A percentile compares a stretch with the other conserved stretches of the same genome.
These are phyloP conservation scores for Paecilomyces niveus DNA, from an alignment of 2,329 filamentous ascomycete genomes.

Conservation along the genomic window DNA sequence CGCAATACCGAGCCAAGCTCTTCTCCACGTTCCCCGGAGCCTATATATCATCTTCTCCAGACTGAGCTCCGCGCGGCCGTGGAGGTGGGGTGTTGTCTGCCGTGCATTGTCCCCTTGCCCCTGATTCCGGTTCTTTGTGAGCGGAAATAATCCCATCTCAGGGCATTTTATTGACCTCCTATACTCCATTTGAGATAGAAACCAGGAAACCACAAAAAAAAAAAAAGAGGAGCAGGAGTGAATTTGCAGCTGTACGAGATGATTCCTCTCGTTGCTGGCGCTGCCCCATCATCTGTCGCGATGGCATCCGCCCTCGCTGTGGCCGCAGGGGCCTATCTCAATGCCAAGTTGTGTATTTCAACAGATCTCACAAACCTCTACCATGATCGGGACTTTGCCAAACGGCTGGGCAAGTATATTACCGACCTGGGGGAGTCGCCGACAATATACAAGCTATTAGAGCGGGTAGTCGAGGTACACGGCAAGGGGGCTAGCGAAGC, in stretches of 20 bases:
- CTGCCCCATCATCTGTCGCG: slow-evolving; percentile 16
- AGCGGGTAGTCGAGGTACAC: slow-evolving; percentile 33
- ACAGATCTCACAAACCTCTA: slow-evolving; percentile 31
- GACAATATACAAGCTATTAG: slow-evolving; percentile 38
- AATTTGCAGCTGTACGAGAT: neutral
- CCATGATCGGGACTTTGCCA: slow-evolving; percentile 25
- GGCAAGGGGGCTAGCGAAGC: slow-evolving; percentile 32
- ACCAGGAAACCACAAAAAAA: neutral
- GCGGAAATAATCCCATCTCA: neutral
- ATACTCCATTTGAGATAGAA: neutral
- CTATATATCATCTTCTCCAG: neutral
- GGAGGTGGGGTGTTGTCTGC: neutral
- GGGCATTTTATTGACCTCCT: neutral
- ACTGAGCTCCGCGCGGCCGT: neutral
- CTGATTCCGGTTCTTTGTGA: neutral
- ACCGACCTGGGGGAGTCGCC: slow-evolving; percentile 30
- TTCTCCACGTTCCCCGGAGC: neutral
- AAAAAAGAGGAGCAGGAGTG: neutral
- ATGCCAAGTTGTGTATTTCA: slow-evolving; percentile 36
- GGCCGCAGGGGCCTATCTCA: slow-evolving; percentile 34
- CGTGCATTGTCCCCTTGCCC: neutral
- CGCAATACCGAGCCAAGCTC: neutral
- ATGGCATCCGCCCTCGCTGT: slow-evolving; percentile 28
- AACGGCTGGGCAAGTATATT: slow-evolving; percentile 29
- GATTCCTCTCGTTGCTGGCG: neutral